Conservation (phyloP, 331 rosid genomes). For the Stylosanthes scabra region DNA sequence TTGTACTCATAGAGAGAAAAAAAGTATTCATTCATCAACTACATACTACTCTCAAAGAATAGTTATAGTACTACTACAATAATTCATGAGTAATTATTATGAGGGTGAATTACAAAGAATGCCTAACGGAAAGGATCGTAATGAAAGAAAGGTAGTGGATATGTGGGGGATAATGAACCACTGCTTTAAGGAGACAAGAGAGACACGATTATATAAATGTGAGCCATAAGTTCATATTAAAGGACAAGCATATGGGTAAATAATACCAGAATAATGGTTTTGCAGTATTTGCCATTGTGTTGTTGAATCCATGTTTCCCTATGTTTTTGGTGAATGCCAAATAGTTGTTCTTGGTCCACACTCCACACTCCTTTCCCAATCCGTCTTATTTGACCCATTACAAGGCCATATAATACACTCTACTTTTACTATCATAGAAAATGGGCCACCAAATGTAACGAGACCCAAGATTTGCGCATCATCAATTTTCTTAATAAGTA, state of each 20-base stretch:
- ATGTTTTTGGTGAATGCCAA: conserved; percentile 19
- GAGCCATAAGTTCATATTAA: conserved; percentile 15
- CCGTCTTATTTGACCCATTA: conserved; percentile 34
- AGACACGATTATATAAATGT: conserved; percentile 10
- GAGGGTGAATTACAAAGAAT: neutral
- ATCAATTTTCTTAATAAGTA: neutral
- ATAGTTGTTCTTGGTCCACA: neutral
- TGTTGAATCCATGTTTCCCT: conserved; percentile 5
- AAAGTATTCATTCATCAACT: neutral
- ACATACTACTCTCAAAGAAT: neutral
- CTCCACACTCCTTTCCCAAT: neutral
- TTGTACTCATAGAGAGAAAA: neutral
- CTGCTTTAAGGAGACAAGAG: conserved; percentile 42
- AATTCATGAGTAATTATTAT: neutral
- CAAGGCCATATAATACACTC: conserved; percentile 1
- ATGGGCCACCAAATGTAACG: neutral
- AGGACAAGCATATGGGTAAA: conserved; percentile 22
- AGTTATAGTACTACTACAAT: neutral
- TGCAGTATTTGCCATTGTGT: conserved; percentile 9
- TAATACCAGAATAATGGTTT: neutral
- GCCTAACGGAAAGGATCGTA: conserved; percentile 3
- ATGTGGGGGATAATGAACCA: conserved; percentile 34
- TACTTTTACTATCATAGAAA: neutral
- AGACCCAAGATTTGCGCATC: neutral
- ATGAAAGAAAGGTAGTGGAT: neutral